These are phyloP conservation scores for Paralagenidium karlingii DNA, from an alignment of 352 stramenopile species.

Conservation along the genomic window DNA sequence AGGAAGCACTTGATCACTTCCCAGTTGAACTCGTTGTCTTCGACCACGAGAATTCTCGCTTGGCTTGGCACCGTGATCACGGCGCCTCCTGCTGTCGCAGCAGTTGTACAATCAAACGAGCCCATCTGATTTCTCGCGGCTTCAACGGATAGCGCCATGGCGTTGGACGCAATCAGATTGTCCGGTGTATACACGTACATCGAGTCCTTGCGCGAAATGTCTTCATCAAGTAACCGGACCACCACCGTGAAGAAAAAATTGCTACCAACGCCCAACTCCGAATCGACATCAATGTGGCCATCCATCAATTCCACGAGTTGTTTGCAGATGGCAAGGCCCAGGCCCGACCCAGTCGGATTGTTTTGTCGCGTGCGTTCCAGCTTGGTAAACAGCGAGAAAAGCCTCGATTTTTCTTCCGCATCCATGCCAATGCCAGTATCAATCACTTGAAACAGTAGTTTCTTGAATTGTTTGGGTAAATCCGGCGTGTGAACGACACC, in stretches of 20 bases:
- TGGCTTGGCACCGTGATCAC: constrained; percentile 29
- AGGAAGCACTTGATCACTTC: constrained; percentile 68
- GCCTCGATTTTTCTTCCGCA: constrained; percentile 56
- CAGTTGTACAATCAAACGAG: not conserved
- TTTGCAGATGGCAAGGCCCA: constrained; percentile 81
- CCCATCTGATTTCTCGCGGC: not conserved
- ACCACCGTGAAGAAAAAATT: constrained; percentile 81
- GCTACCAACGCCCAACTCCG: constrained; percentile 54
- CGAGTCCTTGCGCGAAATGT: constrained; percentile 15
- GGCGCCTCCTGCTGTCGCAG: not conserved
- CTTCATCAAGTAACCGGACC: constrained; percentile 40
- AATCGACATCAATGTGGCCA: constrained; percentile 76
- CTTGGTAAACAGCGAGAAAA: constrained; percentile 79
- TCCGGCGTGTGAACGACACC: constrained; percentile 53
- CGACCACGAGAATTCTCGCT: constrained; percentile 50
- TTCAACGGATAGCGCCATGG: constrained; percentile 7
- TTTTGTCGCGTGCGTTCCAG: constrained; percentile 68
- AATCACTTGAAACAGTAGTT: constrained; percentile 76
- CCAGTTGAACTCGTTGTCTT: constrained; percentile 77
- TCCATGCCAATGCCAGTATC: constrained; percentile 77
- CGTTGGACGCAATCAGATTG: constrained; percentile 19
- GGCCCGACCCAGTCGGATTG: constrained; percentile 76
- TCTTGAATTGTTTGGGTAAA: constrained; percentile 46
- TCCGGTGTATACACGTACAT: constrained; percentile 39
- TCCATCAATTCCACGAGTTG: constrained; percentile 83